These are phyloP conservation scores for Carex kokanica DNA, from an alignment of 176 grass and related monocot genomes.

Conservation along the genomic window DNA sequence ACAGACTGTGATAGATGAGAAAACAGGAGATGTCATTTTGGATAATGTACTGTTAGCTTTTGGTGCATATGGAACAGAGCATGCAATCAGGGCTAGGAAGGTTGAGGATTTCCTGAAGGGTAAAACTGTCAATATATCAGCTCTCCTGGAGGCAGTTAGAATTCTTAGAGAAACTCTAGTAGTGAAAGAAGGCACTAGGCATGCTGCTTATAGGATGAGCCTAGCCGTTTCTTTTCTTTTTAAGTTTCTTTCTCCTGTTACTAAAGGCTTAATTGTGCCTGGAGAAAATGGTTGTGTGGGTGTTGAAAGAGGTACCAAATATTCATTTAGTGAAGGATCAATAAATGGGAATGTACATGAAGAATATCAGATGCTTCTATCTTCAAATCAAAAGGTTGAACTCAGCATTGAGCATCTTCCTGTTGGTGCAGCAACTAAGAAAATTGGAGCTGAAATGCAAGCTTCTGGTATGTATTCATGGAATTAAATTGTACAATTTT, in stretches of 20 bases:
- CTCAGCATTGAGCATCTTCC: slow-evolving; percentile 60
- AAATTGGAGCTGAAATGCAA: slow-evolving; percentile 69
- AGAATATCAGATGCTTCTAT: slow-evolving; percentile 31
- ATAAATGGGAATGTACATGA: slow-evolving; percentile 9
- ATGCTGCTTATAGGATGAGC: slow-evolving; percentile 65
- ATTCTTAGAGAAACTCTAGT: slow-evolving; percentile 48
- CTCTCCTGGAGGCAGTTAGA: slow-evolving; percentile 50
- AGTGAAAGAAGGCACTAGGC: slow-evolving; percentile 51
- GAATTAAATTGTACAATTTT: neutral
- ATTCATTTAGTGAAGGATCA: slow-evolving; percentile 13
- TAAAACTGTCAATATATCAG: slow-evolving; percentile 40
- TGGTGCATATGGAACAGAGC: slow-evolving; percentile 57
- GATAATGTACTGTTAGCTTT: slow-evolving; percentile 61
- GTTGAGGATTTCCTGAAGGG: slow-evolving; percentile 71
- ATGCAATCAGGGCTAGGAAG: slow-evolving; percentile 56
- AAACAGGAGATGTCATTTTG: slow-evolving; percentile 36
- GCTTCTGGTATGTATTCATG: slow-evolving; percentile 67
- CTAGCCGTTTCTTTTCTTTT: slow-evolving; percentile 68
- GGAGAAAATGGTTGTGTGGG: slow-evolving; percentile 13
- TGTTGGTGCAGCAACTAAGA: slow-evolving; percentile 61
- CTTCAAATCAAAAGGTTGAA: slow-evolving; percentile 55
- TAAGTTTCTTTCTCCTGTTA: slow-evolving; percentile 62
- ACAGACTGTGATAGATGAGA: slow-evolving; percentile 32
- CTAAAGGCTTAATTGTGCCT: slow-evolving; percentile 14
- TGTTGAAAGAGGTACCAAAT: neutral